These are phyloP conservation scores for Mucor piriformis DNA, from an alignment of 371 early-diverging fungal genomes.

Conservation along the genomic window DNA sequence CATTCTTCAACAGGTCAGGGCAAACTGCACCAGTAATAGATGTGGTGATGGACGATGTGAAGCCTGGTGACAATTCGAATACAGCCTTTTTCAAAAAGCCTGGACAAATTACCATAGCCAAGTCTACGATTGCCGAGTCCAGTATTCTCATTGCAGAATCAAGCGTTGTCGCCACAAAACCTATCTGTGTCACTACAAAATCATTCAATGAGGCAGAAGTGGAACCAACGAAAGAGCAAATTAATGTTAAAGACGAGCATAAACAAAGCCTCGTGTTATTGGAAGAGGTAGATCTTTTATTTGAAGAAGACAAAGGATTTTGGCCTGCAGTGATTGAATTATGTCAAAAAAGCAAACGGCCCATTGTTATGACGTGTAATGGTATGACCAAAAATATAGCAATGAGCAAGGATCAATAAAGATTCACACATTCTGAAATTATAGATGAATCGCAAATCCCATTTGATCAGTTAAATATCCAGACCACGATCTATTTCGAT, in stretches of 20 bases:
- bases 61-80: too few relatives aligned
- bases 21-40: too few relatives aligned
- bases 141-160: too few relatives aligned
- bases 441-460: slow-evolving; percentile 34
- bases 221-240: background rate
- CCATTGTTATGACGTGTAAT: slow-evolving; percentile 81
- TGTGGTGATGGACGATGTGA: too few relatives aligned
- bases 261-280: slow-evolving; percentile 70
- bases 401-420: background rate
- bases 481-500: slow-evolving; percentile 23
- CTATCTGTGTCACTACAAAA: background rate
- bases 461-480: slow-evolving; percentile 26
- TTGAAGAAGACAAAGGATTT: slow-evolving; percentile 81
- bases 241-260: background rate
- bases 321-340: slow-evolving; percentile 72
- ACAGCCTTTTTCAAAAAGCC: too few relatives aligned
- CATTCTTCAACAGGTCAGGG: too few relatives aligned
- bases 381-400: slow-evolving; percentile 37
- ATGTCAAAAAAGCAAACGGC: slow-evolving; percentile 71
- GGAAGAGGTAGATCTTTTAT: slow-evolving; percentile 81
- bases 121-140: too few relatives aligned
- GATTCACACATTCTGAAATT: background rate
- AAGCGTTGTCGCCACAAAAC: too few relatives aligned
- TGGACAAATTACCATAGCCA: too few relatives aligned
- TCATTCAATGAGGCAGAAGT: background rate